Evolutionary conservation across 371 early-diverging fungal genomes (phyloP).

Genomic region (Entomophthora muscae): DNA sequence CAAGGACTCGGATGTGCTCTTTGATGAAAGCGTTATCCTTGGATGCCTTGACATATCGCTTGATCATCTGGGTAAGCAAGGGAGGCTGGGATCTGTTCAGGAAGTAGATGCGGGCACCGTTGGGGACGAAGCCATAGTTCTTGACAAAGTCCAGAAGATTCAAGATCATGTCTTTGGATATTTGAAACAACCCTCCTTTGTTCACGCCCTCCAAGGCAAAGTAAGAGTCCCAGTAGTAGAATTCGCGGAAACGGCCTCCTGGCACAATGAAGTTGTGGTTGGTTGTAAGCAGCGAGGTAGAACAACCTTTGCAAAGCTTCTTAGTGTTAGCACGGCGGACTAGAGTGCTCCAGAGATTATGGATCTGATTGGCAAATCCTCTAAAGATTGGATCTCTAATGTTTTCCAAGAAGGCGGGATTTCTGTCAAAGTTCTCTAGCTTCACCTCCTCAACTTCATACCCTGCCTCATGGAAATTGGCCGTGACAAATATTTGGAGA

Average conservation of each 20-base stretch:
- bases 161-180: conserved; percentile 33
- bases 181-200: conserved; percentile 35
- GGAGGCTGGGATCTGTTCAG: conserved; percentile 81
- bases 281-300: conserved; percentile 28
- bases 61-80: conserved; percentile 42
- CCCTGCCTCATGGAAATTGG: conserved; percentile 34
- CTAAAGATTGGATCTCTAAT: conserved; percentile 26
- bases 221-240: conserved; percentile 84
- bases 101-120: conserved; percentile 42
- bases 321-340: conserved; percentile 26
- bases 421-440: conserved; percentile 16
- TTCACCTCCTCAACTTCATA: conserved; percentile 18
- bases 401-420: conserved; percentile 26
- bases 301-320: conserved; percentile 30
- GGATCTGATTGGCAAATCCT: conserved; percentile 27
- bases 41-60: no score
- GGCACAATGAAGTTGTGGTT: no score
- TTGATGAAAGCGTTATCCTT: no score
- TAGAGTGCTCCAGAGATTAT: conserved; percentile 38
- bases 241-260: conserved; percentile 79
- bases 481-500: conserved; percentile 44
- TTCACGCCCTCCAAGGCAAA: no score
- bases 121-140: no score
- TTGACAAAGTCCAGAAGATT: no score
- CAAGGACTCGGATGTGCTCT: conserved; percentile 22